Evolutionary conservation across 495 filamentous ascomycete genomes (phyloP), one percentile per base, ranked within the genome.

Genomic region (Aspergillus avenaceus): DNA sequence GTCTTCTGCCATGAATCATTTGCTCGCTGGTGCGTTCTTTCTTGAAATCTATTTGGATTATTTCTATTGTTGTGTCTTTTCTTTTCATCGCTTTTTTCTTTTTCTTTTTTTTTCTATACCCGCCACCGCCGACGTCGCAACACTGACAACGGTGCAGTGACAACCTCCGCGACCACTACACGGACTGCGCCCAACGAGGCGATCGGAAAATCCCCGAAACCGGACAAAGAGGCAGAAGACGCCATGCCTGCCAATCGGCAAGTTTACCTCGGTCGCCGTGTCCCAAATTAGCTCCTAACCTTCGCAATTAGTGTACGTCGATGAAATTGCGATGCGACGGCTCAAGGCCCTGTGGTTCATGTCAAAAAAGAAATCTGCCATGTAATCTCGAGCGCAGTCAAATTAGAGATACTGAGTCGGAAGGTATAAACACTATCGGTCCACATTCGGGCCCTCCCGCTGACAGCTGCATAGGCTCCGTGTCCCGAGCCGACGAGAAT

Each of bases 261-360:
- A 53, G 65, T 50, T 23, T 9, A 34, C n/a, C 27, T 16, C 14
- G 27, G 4, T 34, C 12, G 24, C 25, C 2, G 8, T 5, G 26
- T 4, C 18, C 43, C 5, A n/a, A 34, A 11, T 16, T 12, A 46
- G 27, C 34, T 25, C 9, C 49, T 56, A 36, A 58, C 47, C 22
- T 13, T 24, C 28, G 23, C 34, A 21, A 32, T 18, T 50, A 77
- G 74, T 78, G 75, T 49, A 77, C 72, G 13, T 67, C 71, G 31
- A 78, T 76, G 75, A 78, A 78, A 53, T 61, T 78, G 6, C 73
- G 75, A 4, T 78, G 75, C 51, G 74, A 77, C 45, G 75, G 75
- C 8, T 54, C 56, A 25, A 72, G 59, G 50, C 75, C 75, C 13
- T 78, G 75, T 49, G 66, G 69, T 24, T 71, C 74, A 0, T 78